phyloP scores from a whole-genome alignment of 495 filamentous ascomycete species.

The Penicillium lividum region DNA sequence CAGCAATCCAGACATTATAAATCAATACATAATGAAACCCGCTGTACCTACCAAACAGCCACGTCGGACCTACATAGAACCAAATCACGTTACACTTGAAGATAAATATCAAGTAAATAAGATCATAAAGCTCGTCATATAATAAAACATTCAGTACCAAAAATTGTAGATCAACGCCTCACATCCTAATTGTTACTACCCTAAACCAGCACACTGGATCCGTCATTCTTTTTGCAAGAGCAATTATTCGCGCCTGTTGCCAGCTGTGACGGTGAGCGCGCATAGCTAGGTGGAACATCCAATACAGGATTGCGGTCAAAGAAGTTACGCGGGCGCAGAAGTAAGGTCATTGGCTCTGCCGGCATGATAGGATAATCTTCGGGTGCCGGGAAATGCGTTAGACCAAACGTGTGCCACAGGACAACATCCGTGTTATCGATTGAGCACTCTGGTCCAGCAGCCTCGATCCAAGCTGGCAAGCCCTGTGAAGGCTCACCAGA shows the following conservation, averaged over 20 bases:
- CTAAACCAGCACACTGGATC: constrained; percentile 46
- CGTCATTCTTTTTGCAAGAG: constrained; percentile 45
- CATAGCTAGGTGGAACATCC: constrained; percentile 82
- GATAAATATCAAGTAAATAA: too few species aligned
- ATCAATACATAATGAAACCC: too few species aligned
- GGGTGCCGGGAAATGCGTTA: constrained; percentile 88
- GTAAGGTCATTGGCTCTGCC: constrained; percentile 81
- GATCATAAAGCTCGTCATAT: too few species aligned
- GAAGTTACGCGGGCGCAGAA: constrained; percentile 85
- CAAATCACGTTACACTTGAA: too few species aligned
- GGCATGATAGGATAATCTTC: constrained; percentile 98
- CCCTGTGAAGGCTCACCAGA: constrained; percentile 80
- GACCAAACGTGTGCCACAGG: constrained; percentile 94
- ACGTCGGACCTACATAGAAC: too few species aligned
- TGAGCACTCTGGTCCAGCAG: constrained; percentile 62
- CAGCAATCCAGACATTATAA: too few species aligned
- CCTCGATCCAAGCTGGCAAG: constrained; percentile 77
- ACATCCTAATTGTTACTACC: too few species aligned
- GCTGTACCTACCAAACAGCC: too few species aligned
- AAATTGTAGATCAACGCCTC: too few species aligned
- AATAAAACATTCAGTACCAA: too few species aligned
- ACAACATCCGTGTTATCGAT: constrained; percentile 89
- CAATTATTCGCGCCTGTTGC: constrained; percentile 47
- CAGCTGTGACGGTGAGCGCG: constrained; percentile 71
- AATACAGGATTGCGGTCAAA: constrained; percentile 82